These are phyloP conservation scores for Scheffersomyces quercinus DNA, from an alignment of 1,139 yeast genomes.

Conservation along the genomic window DNA sequence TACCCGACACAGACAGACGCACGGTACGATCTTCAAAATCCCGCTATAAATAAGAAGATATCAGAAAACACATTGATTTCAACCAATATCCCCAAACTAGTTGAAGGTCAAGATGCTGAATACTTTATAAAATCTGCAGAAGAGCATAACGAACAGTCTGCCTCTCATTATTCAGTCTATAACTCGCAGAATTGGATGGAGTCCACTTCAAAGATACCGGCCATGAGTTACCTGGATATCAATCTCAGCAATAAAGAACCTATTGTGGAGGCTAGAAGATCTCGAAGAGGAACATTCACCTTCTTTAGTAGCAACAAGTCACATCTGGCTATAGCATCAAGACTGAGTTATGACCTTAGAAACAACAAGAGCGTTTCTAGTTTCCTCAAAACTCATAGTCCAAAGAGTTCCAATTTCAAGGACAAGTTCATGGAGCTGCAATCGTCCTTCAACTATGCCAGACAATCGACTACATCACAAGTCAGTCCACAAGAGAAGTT, in stretches of 20 bases:
- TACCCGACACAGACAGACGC: too few relatives aligned
- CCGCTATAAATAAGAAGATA: not conserved
- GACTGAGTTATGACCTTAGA: conserved; percentile 2
- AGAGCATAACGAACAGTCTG: not conserved
- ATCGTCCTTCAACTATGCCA: not conserved
- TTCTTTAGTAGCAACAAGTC: conserved; percentile 1
- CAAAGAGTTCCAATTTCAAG: conserved; percentile 2
- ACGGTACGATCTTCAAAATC: too few relatives aligned
- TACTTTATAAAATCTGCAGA: not conserved
- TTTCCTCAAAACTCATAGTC: conserved; percentile 2
- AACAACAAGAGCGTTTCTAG: conserved; percentile 11
- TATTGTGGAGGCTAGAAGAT: not conserved
- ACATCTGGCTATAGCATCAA: not conserved
- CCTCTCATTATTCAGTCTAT: conserved; percentile 9
- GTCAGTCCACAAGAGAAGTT: conserved; percentile 4
- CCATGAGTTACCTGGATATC: too few relatives aligned
- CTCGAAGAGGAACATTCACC: conserved; percentile 2
- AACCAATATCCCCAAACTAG: not conserved
- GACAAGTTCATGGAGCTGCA: conserved; percentile 3
- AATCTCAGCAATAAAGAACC: too few relatives aligned
- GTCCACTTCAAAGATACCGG: conserved; percentile 8
- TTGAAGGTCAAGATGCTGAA: not conserved
- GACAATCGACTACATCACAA: not conserved
- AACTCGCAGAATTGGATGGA: conserved; percentile 22
- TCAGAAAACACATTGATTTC: not conserved